Conservation (phyloP, 495 filamentous ascomycete genomes). For the Trichocladium antarcticum region DNA sequence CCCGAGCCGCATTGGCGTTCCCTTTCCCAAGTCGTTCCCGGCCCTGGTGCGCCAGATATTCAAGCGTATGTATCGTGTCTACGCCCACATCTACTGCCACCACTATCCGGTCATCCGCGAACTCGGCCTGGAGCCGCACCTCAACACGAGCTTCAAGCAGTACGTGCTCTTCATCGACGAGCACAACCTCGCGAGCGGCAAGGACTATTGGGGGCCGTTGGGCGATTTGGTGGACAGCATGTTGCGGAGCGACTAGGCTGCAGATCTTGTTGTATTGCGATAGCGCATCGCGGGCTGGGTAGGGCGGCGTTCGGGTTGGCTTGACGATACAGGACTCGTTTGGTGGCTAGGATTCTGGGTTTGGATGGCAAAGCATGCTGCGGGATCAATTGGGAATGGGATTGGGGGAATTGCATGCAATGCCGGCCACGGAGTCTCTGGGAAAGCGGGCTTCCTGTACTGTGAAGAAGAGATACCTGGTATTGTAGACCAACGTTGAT, state of each 20-base stretch:
- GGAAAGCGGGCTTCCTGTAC: conserved; percentile 9
- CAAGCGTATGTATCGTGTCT: conserved; percentile 96
- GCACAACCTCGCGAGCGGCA: conserved; percentile 75
- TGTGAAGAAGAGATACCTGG: conserved; percentile 4
- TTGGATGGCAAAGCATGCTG: conserved; percentile 11
- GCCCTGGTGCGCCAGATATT: conserved; percentile 83
- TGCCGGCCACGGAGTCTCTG: conserved; percentile 6
- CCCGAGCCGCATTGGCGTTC: conserved; percentile 82
- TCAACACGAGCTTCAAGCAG: conserved; percentile 99
- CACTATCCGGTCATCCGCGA: conserved; percentile 96
- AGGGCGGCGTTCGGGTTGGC: conserved; percentile 11
- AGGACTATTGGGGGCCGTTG: conserved; percentile 96
- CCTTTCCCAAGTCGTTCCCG: conserved; percentile 89
- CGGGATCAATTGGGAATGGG: conserved; percentile 6
- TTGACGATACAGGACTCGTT: conserved; percentile 9
- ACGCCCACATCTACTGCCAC: conserved; percentile 99
- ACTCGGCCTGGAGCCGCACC: conserved; percentile 87
- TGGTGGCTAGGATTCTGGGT: conserved; percentile 3
- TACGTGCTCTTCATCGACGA: conserved; percentile 96
- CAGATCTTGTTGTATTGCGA: conserved; percentile 2
- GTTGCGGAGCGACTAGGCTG: conserved; percentile 69
- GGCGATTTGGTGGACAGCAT: conserved; percentile 96
- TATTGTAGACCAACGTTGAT: background rate
- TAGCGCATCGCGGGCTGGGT: conserved; percentile 6
- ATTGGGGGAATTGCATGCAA: conserved; percentile 8